Evolutionary conservation across 2,329 filamentous ascomycete species (phyloP), one percentile per base, ranked within the genome.

Genomic region (Cytospora schulzeri): DNA sequence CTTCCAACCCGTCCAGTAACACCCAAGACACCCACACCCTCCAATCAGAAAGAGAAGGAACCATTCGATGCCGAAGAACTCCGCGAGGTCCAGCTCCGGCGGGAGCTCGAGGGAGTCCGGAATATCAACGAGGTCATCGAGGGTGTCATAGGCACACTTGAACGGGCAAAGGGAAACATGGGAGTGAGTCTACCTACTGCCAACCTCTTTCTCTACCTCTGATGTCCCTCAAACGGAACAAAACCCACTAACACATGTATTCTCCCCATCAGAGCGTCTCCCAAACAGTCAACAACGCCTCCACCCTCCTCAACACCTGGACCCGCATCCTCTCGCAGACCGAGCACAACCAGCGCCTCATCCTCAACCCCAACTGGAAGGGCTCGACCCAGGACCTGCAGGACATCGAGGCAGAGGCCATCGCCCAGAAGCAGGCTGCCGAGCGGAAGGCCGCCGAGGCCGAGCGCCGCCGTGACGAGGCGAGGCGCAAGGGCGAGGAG

Each of bases 271-370:
- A 91, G 91, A 96, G 90, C 28, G 93, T 98, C 41, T 90, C 90
- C 61, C 85, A 85, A 67, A 97, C 95, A 3, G 93, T 98, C 51
- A 85, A 85, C 69, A 94, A 93, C 62, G 93, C 95, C 4, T 96
- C 93, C 17, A 91, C 91, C 1, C 85, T 99, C 17, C 87, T 99
- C 35, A 93, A 96, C 71, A 96, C 93, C 19, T 99, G 94, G 94
- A 96, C 93, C 11, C 89, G 93, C 60, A 97, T 99, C 69, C 85
- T 99, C 15, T 95, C 92, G 8, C 95, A 99, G 77, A 97, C 95
- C 5, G 95, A 99, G 77, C 95, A 99, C 78, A 98, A 96, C 74
- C 93, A 98, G 76, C 88, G 95, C 28, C 81, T 99, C 58, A 89
- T 99, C 53, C 83, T 98, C 54, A 91, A 97, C 73, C 91, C 92